phyloP scores from a whole-genome alignment of 257 asterid genomes.

The Penstemon newberryi region DNA sequence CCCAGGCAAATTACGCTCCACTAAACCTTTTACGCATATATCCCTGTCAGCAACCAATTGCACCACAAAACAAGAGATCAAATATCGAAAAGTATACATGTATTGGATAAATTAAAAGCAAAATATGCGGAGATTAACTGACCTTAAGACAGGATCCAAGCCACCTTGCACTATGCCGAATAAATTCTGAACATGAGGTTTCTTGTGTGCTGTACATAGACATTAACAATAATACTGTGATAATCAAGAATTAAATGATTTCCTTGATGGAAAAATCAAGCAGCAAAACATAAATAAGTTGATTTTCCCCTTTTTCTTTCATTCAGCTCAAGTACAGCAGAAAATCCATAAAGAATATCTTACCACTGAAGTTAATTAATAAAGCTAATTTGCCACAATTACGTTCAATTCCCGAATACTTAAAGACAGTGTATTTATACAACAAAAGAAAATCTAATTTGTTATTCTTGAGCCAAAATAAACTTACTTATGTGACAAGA shows the following conservation, averaged over 20 bases:
- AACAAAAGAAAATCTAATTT: constrained; percentile 9
- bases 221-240: constrained; percentile 19
- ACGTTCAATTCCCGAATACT: constrained; percentile 1
- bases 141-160: constrained; percentile 94
- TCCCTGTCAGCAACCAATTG: constrained; percentile 60
- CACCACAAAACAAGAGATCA: constrained; percentile 24
- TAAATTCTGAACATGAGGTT: constrained; percentile 88
- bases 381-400: constrained; percentile 6
- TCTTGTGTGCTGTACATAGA: constrained; percentile 77
- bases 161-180: constrained; percentile 99
- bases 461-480: neutral
- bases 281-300: constrained; percentile 16
- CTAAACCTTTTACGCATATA: constrained; percentile 87
- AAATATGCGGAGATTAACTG: constrained; percentile 13
- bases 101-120: neutral
- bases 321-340: constrained; percentile 12
- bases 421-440: neutral
- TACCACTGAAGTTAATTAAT: neutral
- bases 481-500: neutral
- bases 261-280: constrained; percentile 19
- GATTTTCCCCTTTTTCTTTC: neutral
- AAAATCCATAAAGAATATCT: neutral
- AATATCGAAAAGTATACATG: neutral
- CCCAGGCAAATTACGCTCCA: constrained; percentile 96
- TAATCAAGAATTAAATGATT: constrained; percentile 5